Evolutionary conservation across 2,329 filamentous ascomycete genomes (phyloP).

Genomic region (Penicillium polonicum): DNA sequence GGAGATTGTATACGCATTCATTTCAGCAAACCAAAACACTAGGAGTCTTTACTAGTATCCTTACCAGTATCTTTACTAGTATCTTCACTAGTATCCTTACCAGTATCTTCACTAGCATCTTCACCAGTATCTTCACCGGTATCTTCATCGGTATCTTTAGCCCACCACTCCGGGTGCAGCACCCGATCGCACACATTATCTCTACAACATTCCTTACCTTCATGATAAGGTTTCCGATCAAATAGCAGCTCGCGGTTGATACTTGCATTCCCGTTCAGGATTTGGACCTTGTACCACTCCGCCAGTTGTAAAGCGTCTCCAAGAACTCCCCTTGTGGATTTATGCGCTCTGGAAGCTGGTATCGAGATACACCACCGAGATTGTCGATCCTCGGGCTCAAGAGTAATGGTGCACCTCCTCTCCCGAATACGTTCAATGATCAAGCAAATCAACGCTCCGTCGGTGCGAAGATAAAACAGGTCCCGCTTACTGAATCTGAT

Average conservation of each 20-base stretch:
- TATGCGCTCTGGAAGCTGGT: neutral
- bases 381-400: neutral
- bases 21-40: neutral
- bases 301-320: neutral
- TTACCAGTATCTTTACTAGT: neutral
- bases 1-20: neutral
- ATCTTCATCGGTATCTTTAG: neutral
- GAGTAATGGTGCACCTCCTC: neutral
- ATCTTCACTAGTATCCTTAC: neutral
- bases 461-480: neutral
- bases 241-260: slow-evolving; percentile 2
- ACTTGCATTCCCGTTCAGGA: slow-evolving; percentile 2
- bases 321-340: neutral
- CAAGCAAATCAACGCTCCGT: neutral
- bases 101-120: neutral
- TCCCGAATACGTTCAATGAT: slow-evolving; percentile 2
- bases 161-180: neutral
- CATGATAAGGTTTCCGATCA: neutral
- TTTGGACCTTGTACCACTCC: slow-evolving; percentile 2
- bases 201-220: neutral
- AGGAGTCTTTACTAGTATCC: neutral
- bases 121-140: neutral
- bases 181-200: neutral
- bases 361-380: slow-evolving; percentile 3
- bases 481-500: neutral